phyloP scores from a whole-genome alignment of 352 stramenopile species.

The Elongisporangium undulatum region DNA sequence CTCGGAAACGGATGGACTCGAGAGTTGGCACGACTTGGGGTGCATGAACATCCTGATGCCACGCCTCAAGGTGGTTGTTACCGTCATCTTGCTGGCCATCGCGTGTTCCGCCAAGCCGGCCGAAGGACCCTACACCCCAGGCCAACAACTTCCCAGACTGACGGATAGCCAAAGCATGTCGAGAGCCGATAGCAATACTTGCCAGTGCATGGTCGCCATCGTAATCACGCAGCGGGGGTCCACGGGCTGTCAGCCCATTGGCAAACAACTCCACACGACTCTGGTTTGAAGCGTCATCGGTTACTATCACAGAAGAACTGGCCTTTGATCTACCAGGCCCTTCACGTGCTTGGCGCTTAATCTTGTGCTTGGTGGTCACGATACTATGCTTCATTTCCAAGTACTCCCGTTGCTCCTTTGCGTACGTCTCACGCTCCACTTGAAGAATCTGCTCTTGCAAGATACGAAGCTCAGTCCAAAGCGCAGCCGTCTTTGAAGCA shows the following conservation, averaged over 20 bases:
- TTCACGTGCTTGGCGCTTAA: conserved; percentile 57
- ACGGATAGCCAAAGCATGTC: conserved; percentile 62
- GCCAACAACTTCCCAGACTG: conserved; percentile 58
- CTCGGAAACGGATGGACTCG: conserved; percentile 39
- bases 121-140: conserved; percentile 72
- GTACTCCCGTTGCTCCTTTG: conserved; percentile 39
- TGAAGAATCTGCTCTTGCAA: conserved; percentile 40
- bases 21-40: conserved; percentile 44
- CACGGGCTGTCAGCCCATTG: conserved; percentile 53
- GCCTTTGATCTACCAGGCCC: conserved; percentile 9
- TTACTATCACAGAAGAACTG: conserved; percentile 1
- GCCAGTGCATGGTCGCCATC: conserved; percentile 49
- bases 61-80: conserved; percentile 29
- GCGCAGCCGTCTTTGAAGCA: conserved; percentile 22
- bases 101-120: conserved; percentile 39
- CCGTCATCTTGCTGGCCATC: conserved; percentile 2
- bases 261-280: conserved; percentile 17
- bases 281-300: conserved; percentile 1
- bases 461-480: conserved; percentile 46
- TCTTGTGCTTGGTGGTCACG: conserved; percentile 36
- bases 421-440: conserved; percentile 31
- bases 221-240: conserved; percentile 32
- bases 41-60: conserved; percentile 48
- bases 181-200: conserved; percentile 57
- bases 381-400: conserved; percentile 62